A percentile compares a stretch with the other conserved stretches of the same genome.
These are phyloP conservation scores for Fusarium transvaalense DNA, from an alignment of 2,329 filamentous ascomycete species.

Conservation along the genomic window DNA sequence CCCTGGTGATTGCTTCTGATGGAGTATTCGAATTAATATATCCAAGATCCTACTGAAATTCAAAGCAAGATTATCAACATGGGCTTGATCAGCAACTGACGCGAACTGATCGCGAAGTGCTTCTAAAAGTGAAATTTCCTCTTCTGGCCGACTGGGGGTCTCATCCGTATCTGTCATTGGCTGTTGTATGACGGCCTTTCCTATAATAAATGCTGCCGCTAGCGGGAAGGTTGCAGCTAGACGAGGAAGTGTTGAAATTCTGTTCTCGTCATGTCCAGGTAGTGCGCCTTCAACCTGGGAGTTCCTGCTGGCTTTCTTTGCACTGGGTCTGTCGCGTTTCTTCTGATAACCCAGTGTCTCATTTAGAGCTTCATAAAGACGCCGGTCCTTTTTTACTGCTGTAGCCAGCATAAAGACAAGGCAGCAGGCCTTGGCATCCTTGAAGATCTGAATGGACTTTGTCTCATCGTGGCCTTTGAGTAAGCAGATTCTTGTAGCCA, in stretches of 20 bases:
- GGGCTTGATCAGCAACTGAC: conserved; percentile 32
- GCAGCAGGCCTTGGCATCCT: conserved; percentile 45
- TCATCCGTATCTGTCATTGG: conserved; percentile 33
- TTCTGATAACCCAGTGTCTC: conserved; percentile 27
- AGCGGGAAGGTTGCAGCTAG: conserved; percentile 42
- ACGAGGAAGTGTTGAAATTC: conserved; percentile 29
- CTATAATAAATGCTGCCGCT: conserved; percentile 42
- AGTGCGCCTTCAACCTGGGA: background rate
- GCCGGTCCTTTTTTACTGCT: conserved; percentile 25
- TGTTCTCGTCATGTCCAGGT: conserved; percentile 22
- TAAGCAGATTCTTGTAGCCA: conserved; percentile 43
- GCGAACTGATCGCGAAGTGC: conserved; percentile 41
- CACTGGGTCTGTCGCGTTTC: background rate
- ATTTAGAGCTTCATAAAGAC: conserved; percentile 29
- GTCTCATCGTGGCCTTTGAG: conserved; percentile 16
- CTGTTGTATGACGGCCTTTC: conserved; percentile 28
- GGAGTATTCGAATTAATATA: conserved; percentile 34
- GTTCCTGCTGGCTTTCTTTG: background rate
- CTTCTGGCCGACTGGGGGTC: conserved; percentile 31
- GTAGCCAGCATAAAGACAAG: conserved; percentile 44
- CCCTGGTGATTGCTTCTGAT: conserved; percentile 35
- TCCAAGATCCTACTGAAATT: conserved; percentile 40
- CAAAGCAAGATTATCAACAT: conserved; percentile 36
- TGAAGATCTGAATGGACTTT: conserved; percentile 12
- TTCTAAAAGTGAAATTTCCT: conserved; percentile 46